A percentile compares a stretch with the other conserved stretches of the same genome.
Conservation (phyloP, 2,329 filamentous ascomycete species). For the Fusarium compactum region DNA sequence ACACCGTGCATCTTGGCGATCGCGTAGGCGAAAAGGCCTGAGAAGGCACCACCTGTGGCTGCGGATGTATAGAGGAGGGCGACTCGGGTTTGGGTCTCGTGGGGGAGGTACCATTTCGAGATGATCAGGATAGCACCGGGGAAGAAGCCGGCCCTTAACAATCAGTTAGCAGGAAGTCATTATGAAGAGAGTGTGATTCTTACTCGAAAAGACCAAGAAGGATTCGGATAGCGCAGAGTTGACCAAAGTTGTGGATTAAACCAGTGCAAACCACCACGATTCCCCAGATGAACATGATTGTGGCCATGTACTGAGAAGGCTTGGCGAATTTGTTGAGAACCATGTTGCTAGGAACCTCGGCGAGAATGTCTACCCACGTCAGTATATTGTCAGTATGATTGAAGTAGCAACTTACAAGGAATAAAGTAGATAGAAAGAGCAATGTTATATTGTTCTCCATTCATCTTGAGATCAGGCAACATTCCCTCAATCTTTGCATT, state of each 20-base stretch:
- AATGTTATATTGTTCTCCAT: slow-evolving; percentile 33
- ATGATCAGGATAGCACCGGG: slow-evolving; percentile 48
- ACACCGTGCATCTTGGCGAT: slow-evolving; percentile 40
- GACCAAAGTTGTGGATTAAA: slow-evolving; percentile 27
- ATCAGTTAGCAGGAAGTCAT: not conserved
- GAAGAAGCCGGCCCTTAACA: slow-evolving; percentile 46
- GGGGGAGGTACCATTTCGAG: slow-evolving; percentile 49
- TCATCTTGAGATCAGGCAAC: slow-evolving; percentile 27
- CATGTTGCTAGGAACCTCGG: slow-evolving; percentile 37
- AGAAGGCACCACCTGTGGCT: slow-evolving; percentile 43
- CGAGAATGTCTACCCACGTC: slow-evolving; percentile 15
- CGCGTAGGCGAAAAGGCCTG: slow-evolving; percentile 39
- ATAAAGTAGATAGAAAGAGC: slow-evolving; percentile 36
- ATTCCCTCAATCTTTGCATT: slow-evolving; percentile 38
- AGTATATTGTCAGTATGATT: fast-evolving
- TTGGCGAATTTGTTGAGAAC: slow-evolving; percentile 34
- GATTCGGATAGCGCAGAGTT: slow-evolving; percentile 25
- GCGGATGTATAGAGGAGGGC: slow-evolving; percentile 49
- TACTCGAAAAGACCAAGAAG: slow-evolving; percentile 32
- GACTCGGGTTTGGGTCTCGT: slow-evolving; percentile 47
- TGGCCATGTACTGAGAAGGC: slow-evolving; percentile 34
- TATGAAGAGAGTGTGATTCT: not conserved
- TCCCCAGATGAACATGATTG: slow-evolving; percentile 35
- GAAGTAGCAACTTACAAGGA: not conserved
- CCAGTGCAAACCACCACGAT: slow-evolving; percentile 29